Evolutionary conservation across 768 basidiomycete genomes (phyloP), one percentile per base, ranked within the genome.

Genomic region (Tephrocybe sp.): DNA sequence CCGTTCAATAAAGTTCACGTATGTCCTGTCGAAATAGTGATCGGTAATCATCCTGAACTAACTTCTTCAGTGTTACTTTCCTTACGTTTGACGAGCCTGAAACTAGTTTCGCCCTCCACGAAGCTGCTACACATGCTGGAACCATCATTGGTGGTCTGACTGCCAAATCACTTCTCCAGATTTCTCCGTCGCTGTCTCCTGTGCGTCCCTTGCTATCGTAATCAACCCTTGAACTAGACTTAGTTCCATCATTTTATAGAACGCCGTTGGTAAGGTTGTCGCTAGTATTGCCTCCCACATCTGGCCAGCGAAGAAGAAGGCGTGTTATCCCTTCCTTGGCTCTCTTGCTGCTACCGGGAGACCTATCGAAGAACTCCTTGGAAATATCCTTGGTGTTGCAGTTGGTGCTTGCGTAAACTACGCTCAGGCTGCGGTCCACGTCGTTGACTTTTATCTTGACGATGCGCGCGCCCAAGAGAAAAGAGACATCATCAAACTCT

Each of bases 401-500:
- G 71, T 80, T 12, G 70, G 73, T 0, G 70, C 72, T n/a, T 72
- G 73, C 1, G 75, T 77, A 22, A 75, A 73, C 59, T 70, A 70
- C 41, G 72, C 75, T 0, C 77, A 81, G 55, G 75, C 73, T 7
- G 70, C 71, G n/a, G 69, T 73, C 5, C 68, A 78, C 36, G 71
- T 81, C 16, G 62, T 83, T 41, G 73, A 82, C 55, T 80, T 82
- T 64, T 82, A 79, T 62, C 61, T 83, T 20, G 72, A 73, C 35
- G 73, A 73, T 34, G 61, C 59, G 17, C 69, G 67, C 13, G 67
- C 65, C 7, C 62, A 62, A 41, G 75, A 80, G 52, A 62, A 68
- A 10, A 65, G 60, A 0, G 68, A 72, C 16, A 73, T 80, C 26
- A 36, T 71, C 20, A 53, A 64, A 39, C 65, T 79, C 0, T 62